Conservation (phyloP, 2,329 filamentous ascomycete genomes). For the Fusarium coffeatum region DNA sequence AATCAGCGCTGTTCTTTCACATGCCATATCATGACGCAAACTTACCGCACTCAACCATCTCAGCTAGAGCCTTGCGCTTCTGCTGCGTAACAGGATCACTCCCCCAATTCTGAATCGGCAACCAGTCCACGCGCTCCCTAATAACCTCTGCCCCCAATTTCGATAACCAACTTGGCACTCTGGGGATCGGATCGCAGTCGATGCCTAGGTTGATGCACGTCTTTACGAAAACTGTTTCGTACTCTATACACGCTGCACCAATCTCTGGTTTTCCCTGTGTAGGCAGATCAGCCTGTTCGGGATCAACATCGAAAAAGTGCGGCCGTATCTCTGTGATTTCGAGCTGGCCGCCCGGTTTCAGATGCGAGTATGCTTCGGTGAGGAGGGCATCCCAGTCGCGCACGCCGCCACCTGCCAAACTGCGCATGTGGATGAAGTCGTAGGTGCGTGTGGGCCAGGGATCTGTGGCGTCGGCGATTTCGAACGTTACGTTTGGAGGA, state of each 20-base stretch:
- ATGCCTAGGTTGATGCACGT: constrained; percentile 49
- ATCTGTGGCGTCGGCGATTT: constrained; percentile 68
- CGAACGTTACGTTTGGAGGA: constrained; percentile 69
- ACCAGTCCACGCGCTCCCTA: constrained; percentile 55
- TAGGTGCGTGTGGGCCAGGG: constrained; percentile 52
- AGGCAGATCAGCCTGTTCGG: constrained; percentile 35
- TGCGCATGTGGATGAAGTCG: constrained; percentile 59
- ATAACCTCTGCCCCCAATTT: constrained; percentile 56
- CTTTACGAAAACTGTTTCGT: constrained; percentile 49
- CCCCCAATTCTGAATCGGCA: constrained; percentile 56
- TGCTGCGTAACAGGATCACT: constrained; percentile 53
- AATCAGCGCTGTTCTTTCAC: background rate
- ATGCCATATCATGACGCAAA: background rate
- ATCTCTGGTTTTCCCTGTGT: constrained; percentile 34
- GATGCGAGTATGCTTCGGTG: constrained; percentile 52
- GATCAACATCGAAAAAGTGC: constrained; percentile 55
- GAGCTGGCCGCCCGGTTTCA: constrained; percentile 58
- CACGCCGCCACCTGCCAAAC: constrained; percentile 59
- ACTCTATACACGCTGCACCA: constrained; percentile 50
- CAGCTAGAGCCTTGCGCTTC: constrained; percentile 53
- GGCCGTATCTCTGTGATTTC: constrained; percentile 58
- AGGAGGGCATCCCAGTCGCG: constrained; percentile 55
- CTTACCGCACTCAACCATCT: constrained; percentile 54
- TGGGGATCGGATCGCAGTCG: constrained; percentile 56
- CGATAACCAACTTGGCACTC: constrained; percentile 50